A percentile compares a stretch with the other conserved stretches of the same genome.
These are phyloP conservation scores for Melampsora larici-populina DNA, from an alignment of 1,284 basidiomycete genomes.

Conservation along the genomic window DNA sequence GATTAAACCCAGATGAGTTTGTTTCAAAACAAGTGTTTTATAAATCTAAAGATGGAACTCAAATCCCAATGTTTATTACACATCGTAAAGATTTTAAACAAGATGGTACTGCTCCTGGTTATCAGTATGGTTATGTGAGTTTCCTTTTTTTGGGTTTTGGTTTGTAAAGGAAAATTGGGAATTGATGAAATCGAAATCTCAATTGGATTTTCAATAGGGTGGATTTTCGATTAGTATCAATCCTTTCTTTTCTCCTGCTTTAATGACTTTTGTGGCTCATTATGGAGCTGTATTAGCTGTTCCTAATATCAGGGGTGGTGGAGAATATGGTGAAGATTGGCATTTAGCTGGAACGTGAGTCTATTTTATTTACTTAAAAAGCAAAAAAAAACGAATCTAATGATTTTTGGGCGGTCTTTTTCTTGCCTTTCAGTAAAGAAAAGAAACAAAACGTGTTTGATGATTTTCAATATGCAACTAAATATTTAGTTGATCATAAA, in stretches of 20 bases:
- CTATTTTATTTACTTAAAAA: conserved; percentile 8
- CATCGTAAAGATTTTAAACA: conserved; percentile 67
- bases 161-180: not conserved
- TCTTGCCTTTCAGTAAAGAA: conserved; percentile 13
- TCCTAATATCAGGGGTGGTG: conserved; percentile 67
- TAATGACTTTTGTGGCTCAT: conserved; percentile 71
- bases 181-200: not conserved
- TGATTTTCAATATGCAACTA: conserved; percentile 69
- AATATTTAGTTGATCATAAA: conserved; percentile 69
- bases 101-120: conserved; percentile 72
- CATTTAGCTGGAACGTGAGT: conserved; percentile 49
- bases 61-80: conserved; percentile 81
- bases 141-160: too few species aligned
- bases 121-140: conserved; percentile 65
- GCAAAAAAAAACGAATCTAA: conserved; percentile 64
- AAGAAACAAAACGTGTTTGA: conserved; percentile 66
- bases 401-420: conserved; percentile 21
- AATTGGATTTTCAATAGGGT: conserved; percentile 59
- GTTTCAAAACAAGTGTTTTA: conserved; percentile 73
- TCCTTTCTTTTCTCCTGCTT: conserved; percentile 69
- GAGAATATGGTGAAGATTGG: conserved; percentile 72
- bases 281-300: conserved; percentile 73
- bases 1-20: conserved; percentile 69
- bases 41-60: conserved; percentile 72
- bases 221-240: conserved; percentile 71